A percentile compares a stretch with the other conserved stretches of the same genome.
phyloP scores from a whole-genome alignment of 768 basidiomycete genomes.

The Naganishia onofrii region DNA sequence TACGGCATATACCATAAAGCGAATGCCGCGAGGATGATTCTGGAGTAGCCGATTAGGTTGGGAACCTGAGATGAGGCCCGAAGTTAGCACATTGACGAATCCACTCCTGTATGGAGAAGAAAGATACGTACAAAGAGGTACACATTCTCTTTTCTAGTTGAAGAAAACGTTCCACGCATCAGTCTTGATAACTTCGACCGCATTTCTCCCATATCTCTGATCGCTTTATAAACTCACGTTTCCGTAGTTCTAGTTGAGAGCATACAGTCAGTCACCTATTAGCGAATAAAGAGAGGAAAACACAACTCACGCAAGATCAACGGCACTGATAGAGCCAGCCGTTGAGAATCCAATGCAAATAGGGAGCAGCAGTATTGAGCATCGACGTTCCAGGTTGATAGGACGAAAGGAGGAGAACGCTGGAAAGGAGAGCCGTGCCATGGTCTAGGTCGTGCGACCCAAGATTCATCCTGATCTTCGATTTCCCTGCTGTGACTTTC shows the following conservation, averaged over 20 bases:
- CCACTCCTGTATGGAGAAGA: no score
- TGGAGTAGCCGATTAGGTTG: conserved; percentile 88
- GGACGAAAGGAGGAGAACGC: background rate
- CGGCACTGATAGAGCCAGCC: conserved; percentile 43
- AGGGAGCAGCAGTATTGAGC: conserved; percentile 2
- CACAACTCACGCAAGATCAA: conserved; percentile 47
- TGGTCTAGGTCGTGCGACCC: background rate
- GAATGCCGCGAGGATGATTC: conserved; percentile 83
- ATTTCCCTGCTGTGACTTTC: background rate
- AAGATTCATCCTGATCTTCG: background rate
- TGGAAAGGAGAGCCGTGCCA: background rate
- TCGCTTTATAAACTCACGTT: background rate
- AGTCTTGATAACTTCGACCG: background rate
- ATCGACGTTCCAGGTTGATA: conserved; percentile 1
- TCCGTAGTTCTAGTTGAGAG: conserved; percentile 9
- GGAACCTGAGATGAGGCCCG: conserved; percentile 54
- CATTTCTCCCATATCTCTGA: background rate
- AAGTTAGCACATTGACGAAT: background rate
- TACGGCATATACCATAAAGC: conserved; percentile 91
- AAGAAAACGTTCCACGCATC: conserved; percentile 8
- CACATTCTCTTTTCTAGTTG: conserved; percentile 71
- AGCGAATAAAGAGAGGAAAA: background rate
- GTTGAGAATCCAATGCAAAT: background rate
- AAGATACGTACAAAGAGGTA: conserved; percentile 83
- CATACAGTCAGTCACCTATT: conserved; percentile 3